Evolutionary conservation across 2,329 filamentous ascomycete genomes (phyloP).

Genomic region (Xylaria sp.): DNA sequence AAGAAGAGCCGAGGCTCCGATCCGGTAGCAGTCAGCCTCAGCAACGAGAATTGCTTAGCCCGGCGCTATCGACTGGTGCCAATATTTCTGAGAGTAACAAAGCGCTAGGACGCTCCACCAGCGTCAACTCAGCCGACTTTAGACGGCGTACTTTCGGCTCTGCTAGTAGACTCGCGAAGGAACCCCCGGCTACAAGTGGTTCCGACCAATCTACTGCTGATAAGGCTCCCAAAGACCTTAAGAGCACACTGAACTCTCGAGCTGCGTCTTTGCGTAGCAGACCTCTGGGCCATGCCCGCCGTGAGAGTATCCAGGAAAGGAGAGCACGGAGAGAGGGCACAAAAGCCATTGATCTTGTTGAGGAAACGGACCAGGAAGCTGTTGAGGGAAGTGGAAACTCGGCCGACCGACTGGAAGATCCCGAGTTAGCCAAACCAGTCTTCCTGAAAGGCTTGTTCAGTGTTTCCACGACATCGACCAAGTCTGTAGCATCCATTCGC

Average conservation of each 20-base stretch:
- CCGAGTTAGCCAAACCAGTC: slow-evolving; percentile 85
- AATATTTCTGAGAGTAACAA: slow-evolving; percentile 55
- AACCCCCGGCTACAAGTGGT: slow-evolving; percentile 69
- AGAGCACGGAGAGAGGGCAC: slow-evolving; percentile 68
- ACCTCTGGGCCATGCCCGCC: slow-evolving; percentile 80
- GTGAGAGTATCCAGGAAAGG: slow-evolving; percentile 87
- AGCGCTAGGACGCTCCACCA: slow-evolving; percentile 77
- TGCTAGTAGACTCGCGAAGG: slow-evolving; percentile 46
- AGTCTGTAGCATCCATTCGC: slow-evolving; percentile 79
- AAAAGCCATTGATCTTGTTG: slow-evolving; percentile 72
- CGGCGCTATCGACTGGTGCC: slow-evolving; percentile 59
- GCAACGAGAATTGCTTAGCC: slow-evolving; percentile 72
- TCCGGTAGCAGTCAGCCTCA: slow-evolving; percentile 63
- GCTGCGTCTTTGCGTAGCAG: slow-evolving; percentile 70
- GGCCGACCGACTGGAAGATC: slow-evolving; percentile 57
- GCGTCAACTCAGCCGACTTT: slow-evolving; percentile 83
- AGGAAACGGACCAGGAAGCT: slow-evolving; percentile 83
- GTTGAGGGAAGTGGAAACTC: slow-evolving; percentile 56
- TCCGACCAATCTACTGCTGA: slow-evolving; percentile 68
- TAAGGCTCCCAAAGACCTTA: slow-evolving; percentile 46
- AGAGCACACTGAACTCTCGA: slow-evolving; percentile 47
- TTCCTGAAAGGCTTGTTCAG: slow-evolving; percentile 96
- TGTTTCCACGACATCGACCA: slow-evolving; percentile 91
- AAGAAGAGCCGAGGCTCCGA: slow-evolving; percentile 44
- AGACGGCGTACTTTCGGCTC: slow-evolving; percentile 54